A percentile compares a stretch with the other conserved stretches of the same genome.
Conservation (phyloP, 2,329 filamentous ascomycete genomes). For the Penicillium glabrum region DNA sequence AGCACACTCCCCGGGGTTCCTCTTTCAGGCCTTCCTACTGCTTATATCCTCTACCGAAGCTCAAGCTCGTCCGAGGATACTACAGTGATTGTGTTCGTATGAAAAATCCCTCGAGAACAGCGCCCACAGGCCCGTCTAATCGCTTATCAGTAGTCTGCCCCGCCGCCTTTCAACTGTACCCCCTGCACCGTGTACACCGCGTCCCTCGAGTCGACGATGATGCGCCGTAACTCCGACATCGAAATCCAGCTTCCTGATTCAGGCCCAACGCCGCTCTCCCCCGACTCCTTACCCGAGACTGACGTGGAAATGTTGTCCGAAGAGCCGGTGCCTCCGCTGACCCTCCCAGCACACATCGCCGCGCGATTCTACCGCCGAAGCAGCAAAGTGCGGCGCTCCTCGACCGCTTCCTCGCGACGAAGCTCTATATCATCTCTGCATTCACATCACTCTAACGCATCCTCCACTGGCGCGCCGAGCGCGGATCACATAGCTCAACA, state of each 20-base stretch:
- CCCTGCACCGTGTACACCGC: slow-evolving; percentile 42
- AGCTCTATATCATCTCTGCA: slow-evolving; percentile 65
- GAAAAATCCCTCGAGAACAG: background rate
- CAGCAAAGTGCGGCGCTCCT: slow-evolving; percentile 58
- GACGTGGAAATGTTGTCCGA: slow-evolving; percentile 47
- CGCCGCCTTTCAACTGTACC: slow-evolving; percentile 12
- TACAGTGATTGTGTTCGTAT: background rate
- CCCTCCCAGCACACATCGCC: slow-evolving; percentile 61
- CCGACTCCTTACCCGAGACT: slow-evolving; percentile 26
- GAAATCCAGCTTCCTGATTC: slow-evolving; percentile 42
- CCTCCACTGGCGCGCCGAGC: slow-evolving; percentile 50
- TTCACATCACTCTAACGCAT: slow-evolving; percentile 58
- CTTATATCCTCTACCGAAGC: background rate
- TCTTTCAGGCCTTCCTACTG: slow-evolving; percentile 6
- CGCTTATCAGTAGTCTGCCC: slow-evolving; percentile 53
- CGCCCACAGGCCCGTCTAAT: slow-evolving; percentile 10
- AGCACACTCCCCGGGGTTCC: slow-evolving; percentile 12
- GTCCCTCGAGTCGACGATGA: slow-evolving; percentile 26
- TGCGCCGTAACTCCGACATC: slow-evolving; percentile 45
- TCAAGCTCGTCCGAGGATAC: background rate
- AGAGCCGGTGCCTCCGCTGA: slow-evolving; percentile 40
- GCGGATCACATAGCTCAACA: slow-evolving; percentile 65
- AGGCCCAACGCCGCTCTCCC: slow-evolving; percentile 24
- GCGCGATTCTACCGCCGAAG: slow-evolving; percentile 61
- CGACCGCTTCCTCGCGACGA: slow-evolving; percentile 62